Evolutionary conservation across 2,329 filamentous ascomycete species (phyloP).

Genomic region (Rhytidhysteron rufulum): DNA sequence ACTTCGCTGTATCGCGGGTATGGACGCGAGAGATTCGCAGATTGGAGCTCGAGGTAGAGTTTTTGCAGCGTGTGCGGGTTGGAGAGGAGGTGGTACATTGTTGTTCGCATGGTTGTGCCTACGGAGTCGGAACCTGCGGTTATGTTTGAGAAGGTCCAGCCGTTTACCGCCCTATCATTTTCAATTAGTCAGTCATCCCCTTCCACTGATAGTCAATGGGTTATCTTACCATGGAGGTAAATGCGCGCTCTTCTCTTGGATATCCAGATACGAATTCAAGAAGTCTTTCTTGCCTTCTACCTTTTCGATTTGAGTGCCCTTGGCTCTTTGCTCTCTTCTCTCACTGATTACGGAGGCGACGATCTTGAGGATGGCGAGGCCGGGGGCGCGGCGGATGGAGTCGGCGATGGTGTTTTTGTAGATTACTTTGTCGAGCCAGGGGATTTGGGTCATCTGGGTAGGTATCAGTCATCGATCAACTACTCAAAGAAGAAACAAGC

Average conservation of each 20-base stretch:
- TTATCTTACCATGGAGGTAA: too few relatives aligned
- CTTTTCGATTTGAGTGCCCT: background rate
- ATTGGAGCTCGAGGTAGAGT: constrained; percentile 17
- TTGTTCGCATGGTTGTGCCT: constrained; percentile 30
- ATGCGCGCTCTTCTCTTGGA: background rate
- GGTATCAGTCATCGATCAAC: too few relatives aligned
- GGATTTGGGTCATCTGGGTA: constrained; percentile 1
- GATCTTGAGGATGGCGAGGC: background rate
- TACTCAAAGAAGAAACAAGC: background rate
- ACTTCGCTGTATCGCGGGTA: background rate
- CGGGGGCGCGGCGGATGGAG: background rate
- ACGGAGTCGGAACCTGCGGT: constrained; percentile 39
- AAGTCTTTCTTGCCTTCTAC: background rate
- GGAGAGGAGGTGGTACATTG: constrained; percentile 35
- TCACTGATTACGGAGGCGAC: background rate
- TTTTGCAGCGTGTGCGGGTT: constrained; percentile 15
- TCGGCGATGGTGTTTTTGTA: background rate
- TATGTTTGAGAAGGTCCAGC: constrained; percentile 27
- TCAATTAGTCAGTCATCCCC: too few relatives aligned
- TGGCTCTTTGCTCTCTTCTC: background rate
- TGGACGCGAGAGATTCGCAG: background rate
- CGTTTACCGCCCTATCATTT: constrained; percentile 8
- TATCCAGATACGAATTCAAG: background rate
- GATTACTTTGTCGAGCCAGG: background rate
- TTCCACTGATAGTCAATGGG: too few relatives aligned